Base-by-base conservation (phyloP, 768 basidiomycete genomes). In the Trametes cingulata region DNA sequence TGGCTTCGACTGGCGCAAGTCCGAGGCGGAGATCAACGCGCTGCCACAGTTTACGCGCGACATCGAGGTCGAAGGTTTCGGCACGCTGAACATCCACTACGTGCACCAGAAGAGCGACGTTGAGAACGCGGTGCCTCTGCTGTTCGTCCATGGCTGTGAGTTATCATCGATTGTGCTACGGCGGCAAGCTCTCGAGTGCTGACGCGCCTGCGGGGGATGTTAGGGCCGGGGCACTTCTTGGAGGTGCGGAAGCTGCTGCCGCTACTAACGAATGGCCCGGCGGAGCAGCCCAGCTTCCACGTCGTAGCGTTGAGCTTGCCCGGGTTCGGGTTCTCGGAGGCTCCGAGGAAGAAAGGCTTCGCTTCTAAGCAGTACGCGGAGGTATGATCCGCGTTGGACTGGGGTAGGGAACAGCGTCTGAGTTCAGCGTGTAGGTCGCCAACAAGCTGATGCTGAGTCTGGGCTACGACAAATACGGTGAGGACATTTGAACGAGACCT, bases 21-120 rank as follows among this genome's bases (percentile, higher is more conserved):
- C 68, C 15, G 75, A 77, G 57, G 65, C 62, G n/a, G 35, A 51
- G 29, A 53, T 77, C 39, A 76, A 77, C 49, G 63, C 59, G 42
- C 63, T 77, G 1, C 73, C 75, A 10, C 73, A 73, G 65, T 77
- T 73, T 57, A 76, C 74, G 24, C 62, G 67, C 7, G 71, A 75
- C 47, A 67, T 76, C 46, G 56, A 66, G 15, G 70, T 76, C 4
- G 69, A 73, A 0, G 73, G 71, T 0, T 71, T 69, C 36, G 75
- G 68, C 3, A 62, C 57, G 35, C 54, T 76, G 46, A 71, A 73
- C 25, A 64, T 75, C n/a, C 75, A 77, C 56, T 76, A 75, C 25
- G 66, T 76, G 8, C 75, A 77, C 48, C 55, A 73, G 62, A 67
- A 64, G 61, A 72, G 75, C 57, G 43, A 46, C 27, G 63, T 65